A percentile compares a stretch with the other conserved stretches of the same genome.
These are phyloP conservation scores for Globisporangium alternatum DNA, from an alignment of 352 stramenopile species.

Conservation along the genomic window DNA sequence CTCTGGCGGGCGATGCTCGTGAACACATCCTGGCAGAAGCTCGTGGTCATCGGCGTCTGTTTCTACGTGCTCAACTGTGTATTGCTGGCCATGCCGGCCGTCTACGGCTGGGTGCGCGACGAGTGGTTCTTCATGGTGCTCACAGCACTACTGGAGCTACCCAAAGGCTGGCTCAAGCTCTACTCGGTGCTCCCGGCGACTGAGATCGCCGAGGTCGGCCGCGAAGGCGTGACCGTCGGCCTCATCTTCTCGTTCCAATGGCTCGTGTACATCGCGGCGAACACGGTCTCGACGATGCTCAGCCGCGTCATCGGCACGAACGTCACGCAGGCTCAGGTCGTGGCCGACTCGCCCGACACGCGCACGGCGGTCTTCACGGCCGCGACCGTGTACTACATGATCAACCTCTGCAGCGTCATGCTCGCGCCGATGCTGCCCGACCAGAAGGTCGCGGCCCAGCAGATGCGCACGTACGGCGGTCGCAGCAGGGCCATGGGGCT, in stretches of 20 bases:
- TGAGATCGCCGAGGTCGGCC: constrained; percentile 50
- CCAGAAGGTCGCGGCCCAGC: constrained; percentile 43
- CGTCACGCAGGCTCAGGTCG: constrained; percentile 21
- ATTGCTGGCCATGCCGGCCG: constrained; percentile 30
- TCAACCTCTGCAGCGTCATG: constrained; percentile 29
- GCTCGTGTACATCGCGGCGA: constrained; percentile 28
- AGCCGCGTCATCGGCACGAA: constrained; percentile 24
- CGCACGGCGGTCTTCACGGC: constrained; percentile 23
- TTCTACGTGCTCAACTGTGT: constrained; percentile 29
- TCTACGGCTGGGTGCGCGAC: constrained; percentile 29
- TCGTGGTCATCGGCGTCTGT: constrained; percentile 27
- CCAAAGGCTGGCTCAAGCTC: constrained; percentile 37
- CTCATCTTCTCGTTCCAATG: constrained; percentile 46
- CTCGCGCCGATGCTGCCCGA: constrained; percentile 29
- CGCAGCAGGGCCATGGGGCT: constrained; percentile 29
- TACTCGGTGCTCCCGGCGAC: constrained; percentile 40
- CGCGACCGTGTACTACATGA: constrained; percentile 18
- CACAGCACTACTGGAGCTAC: constrained; percentile 28
- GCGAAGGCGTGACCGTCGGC: constrained; percentile 51
- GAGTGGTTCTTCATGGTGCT: constrained; percentile 47
- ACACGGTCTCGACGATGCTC: constrained; percentile 26
- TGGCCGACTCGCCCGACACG: constrained; percentile 25
- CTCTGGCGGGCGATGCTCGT: constrained; percentile 41
- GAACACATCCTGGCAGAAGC: constrained; percentile 34
- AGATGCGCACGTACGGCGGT: constrained; percentile 31